These are phyloP conservation scores for Periglandula ipomoeae DNA, from an alignment of 2,329 filamentous ascomycete species.

Conservation along the genomic window DNA sequence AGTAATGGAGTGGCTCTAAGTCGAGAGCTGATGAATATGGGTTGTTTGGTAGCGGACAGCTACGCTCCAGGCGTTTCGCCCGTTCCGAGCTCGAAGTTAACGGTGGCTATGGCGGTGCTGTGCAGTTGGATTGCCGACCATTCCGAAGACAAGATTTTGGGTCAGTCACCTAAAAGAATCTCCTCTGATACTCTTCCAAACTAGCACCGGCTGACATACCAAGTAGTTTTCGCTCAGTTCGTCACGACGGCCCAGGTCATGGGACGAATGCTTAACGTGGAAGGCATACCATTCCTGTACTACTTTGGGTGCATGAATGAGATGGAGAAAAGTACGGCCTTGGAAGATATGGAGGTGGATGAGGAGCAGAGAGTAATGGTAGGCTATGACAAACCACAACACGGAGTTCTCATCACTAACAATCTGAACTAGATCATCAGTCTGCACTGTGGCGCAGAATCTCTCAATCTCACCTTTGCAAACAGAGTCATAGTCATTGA, in stretches of 20 bases:
- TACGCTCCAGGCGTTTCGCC: not conserved
- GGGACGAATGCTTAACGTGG: conserved; percentile 23
- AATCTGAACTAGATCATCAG: conserved; percentile 22
- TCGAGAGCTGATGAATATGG: conserved; percentile 4
- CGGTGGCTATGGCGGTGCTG: conserved; percentile 21
- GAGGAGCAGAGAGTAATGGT: conserved; percentile 22
- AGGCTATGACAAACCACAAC: conserved; percentile 10
- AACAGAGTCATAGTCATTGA: conserved; percentile 48
- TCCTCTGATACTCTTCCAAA: accelerated
- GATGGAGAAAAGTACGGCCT: conserved; percentile 9
- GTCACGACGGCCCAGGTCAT: conserved; percentile 22
- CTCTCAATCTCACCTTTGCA: conserved; percentile 31
- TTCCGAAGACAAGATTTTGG: conserved; percentile 30
- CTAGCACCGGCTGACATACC: not conserved
- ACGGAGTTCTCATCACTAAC: not conserved
- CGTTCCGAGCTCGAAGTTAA: conserved; percentile 23
- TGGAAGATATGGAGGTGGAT: conserved; percentile 16
- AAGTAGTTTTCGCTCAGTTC: conserved; percentile 29
- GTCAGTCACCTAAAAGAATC: conserved; percentile 14
- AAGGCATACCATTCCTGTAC: conserved; percentile 27
- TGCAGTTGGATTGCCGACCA: conserved; percentile 20
- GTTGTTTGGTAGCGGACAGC: conserved; percentile 16
- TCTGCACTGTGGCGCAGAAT: conserved; percentile 25
- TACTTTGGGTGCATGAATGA: conserved; percentile 19
- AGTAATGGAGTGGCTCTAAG: conserved; percentile 9